Evolutionary conservation across 1,284 basidiomycete genomes (phyloP).

Genomic region (Rhodotorula sp.): DNA sequence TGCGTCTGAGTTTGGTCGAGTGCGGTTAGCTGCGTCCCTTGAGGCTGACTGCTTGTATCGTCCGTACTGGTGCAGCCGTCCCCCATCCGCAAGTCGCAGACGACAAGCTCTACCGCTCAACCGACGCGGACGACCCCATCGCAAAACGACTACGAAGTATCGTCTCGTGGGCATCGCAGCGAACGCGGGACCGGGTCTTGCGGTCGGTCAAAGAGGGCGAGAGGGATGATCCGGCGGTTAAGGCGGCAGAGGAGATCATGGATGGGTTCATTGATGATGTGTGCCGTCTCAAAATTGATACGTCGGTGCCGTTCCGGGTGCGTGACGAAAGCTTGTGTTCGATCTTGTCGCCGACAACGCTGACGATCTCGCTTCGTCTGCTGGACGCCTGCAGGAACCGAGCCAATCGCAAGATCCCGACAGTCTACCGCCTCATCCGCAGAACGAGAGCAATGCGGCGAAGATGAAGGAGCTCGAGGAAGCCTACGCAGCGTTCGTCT

Average conservation of each 20-base stretch:
- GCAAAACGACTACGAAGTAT: constrained; percentile 28
- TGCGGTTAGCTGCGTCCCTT: neutral
- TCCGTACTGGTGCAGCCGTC: constrained; percentile 13
- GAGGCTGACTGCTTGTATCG: neutral
- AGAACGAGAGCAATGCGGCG: constrained; percentile 29
- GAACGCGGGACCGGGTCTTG: constrained; percentile 24
- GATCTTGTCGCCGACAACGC: neutral
- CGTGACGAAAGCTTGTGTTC: neutral
- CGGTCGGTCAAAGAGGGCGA: neutral
- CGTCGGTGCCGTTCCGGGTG: constrained; percentile 26
- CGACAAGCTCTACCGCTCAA: constrained; percentile 36
- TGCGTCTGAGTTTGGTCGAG: neutral
- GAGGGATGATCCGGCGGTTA: no score
- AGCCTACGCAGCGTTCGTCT: constrained; percentile 29
- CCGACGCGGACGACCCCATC: constrained; percentile 26
- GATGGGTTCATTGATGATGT: constrained; percentile 29
- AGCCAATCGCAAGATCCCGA: constrained; percentile 9
- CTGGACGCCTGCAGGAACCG: neutral
- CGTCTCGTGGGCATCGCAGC: constrained; percentile 34
- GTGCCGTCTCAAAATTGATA: constrained; percentile 23
- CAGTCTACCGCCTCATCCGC: constrained; percentile 31
- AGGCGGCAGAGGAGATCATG: constrained; percentile 3
- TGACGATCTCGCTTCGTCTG: neutral
- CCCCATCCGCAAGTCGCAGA: constrained; percentile 34
- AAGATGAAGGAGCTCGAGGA: constrained; percentile 25